phyloP scores from a whole-genome alignment of 2,329 filamentous ascomycete species.

The Fusarium sp. region DNA sequence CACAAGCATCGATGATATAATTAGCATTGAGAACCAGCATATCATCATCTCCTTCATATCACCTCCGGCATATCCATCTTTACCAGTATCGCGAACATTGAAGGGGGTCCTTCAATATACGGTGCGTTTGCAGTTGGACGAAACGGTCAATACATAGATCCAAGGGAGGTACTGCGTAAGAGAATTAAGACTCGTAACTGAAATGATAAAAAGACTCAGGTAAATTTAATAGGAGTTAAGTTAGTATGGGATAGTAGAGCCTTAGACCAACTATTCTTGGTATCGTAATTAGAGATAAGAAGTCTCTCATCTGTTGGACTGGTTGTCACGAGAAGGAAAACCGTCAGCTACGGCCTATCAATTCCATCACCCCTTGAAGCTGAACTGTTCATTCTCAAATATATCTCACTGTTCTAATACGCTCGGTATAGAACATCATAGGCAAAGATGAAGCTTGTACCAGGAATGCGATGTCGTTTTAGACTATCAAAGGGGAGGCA shows the following conservation, averaged over 20 bases:
- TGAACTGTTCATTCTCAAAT: not conserved
- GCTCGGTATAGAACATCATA: not conserved
- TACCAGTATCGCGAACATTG: not conserved
- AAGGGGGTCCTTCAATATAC: not conserved
- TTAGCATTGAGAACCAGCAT: not conserved
- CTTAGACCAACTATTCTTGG: not conserved
- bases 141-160: not conserved
- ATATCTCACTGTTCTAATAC: not conserved
- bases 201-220: not conserved
- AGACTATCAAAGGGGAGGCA: not conserved
- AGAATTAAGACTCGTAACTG: not conserved
- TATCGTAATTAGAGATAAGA: not conserved
- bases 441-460: not conserved
- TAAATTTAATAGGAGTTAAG: not conserved
- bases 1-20: not conserved
- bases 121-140: not conserved
- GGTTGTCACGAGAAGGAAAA: not conserved
- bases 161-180: not conserved
- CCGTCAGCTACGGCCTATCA: not conserved
- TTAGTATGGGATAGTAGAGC: not conserved
- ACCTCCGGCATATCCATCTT: not conserved
- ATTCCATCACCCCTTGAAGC: not conserved
- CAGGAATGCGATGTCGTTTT: not conserved
- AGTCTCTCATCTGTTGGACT: not conserved
- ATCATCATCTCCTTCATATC: not conserved